A percentile compares a stretch with the other conserved stretches of the same genome.
Evolutionary conservation across 2,329 filamentous ascomycete species (phyloP).

Genomic region (Botrytis porri): DNA sequence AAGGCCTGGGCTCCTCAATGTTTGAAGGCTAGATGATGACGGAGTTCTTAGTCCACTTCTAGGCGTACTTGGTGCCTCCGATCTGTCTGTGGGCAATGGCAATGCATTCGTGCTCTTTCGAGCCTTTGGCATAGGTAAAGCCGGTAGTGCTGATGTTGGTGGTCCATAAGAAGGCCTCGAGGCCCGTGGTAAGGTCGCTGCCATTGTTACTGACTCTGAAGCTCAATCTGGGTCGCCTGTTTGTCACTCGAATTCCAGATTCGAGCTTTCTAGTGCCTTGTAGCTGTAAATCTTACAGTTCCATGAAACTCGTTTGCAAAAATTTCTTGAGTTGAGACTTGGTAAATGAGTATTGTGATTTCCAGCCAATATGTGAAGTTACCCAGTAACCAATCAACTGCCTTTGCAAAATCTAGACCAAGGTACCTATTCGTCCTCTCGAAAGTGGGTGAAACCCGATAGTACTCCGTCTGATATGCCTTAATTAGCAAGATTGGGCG

Average conservation of each 20-base stretch:
- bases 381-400: not conserved
- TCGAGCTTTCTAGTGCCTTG: not conserved
- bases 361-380: not conserved
- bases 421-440: not conserved
- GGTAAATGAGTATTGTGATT: not conserved
- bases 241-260: not conserved
- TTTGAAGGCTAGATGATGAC: slow-evolving; percentile 52
- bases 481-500: slow-evolving; percentile 29
- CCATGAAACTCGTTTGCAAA: slow-evolving; percentile 10
- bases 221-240: not conserved
- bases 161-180: slow-evolving; percentile 68
- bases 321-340: not conserved
- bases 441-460: slow-evolving; percentile 32
- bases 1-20: slow-evolving; percentile 51
- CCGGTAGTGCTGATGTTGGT: slow-evolving; percentile 68
- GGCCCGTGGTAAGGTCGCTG: slow-evolving; percentile 45
- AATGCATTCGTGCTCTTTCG: slow-evolving; percentile 61
- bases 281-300: slow-evolving; percentile 21
- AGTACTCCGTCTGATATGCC: slow-evolving; percentile 34
- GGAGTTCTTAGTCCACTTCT: slow-evolving; percentile 59
- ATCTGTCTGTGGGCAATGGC: slow-evolving; percentile 38
- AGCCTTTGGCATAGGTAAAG: slow-evolving; percentile 69
- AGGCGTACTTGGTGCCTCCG: slow-evolving; percentile 43
- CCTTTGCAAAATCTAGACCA: not conserved
- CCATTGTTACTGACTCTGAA: slow-evolving; percentile 27